Evolutionary conservation across 2,329 filamentous ascomycete species (phyloP).

Genomic region (Colletotrichum sp.): DNA sequence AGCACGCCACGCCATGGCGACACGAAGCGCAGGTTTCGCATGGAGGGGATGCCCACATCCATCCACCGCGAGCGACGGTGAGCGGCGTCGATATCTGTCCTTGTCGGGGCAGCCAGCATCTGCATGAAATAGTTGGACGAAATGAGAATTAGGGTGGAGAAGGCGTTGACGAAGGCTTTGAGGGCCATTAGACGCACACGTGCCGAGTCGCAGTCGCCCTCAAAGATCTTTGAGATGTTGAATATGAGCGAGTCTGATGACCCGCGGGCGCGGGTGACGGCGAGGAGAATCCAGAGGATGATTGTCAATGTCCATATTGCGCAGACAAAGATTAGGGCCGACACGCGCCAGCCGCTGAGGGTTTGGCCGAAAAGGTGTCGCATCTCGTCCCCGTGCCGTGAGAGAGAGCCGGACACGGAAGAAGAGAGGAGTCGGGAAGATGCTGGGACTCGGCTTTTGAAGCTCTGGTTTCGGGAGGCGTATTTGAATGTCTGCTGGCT

Average conservation of each 20-base stretch:
- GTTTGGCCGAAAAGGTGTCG: background rate
- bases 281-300: background rate
- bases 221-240: background rate
- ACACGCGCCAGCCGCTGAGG: background rate
- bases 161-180: slow-evolving; percentile 46
- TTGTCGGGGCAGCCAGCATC: slow-evolving; percentile 14
- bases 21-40: slow-evolving; percentile 36
- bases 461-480: background rate
- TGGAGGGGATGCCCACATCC: slow-evolving; percentile 48
- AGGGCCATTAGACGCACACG: background rate
- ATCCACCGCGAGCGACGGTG: slow-evolving; percentile 46
- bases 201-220: background rate
- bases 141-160: background rate
- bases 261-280: background rate
- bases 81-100: slow-evolving; percentile 38
- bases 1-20: slow-evolving; percentile 14
- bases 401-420: background rate
- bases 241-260: background rate
- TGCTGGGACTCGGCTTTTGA: too few relatives aligned
- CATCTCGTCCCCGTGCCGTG: background rate
- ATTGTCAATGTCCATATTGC: background rate
- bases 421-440: too few relatives aligned
- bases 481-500: accelerated
- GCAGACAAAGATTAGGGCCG: background rate
- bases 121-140: slow-evolving; percentile 26